A percentile compares a stretch with the other conserved stretches of the same genome.
phyloP scores from a whole-genome alignment of 2,329 filamentous ascomycete genomes.

The Colletotrichum trifolii region DNA sequence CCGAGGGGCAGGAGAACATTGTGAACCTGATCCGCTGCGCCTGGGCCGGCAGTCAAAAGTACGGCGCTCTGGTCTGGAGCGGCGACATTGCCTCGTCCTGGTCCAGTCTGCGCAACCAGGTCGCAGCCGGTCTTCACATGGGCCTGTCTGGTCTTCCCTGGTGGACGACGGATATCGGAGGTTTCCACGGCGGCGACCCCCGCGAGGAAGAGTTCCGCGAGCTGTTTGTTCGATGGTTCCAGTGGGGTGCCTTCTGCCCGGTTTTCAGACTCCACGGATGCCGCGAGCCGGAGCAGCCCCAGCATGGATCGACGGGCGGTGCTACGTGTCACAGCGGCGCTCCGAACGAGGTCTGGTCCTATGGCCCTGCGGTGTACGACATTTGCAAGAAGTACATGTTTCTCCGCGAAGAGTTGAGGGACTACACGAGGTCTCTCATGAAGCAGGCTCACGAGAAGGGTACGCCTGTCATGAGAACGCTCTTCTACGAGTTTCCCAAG shows the following conservation, averaged over 20 bases:
- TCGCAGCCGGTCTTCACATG: slow-evolving; percentile 74
- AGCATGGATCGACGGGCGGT: slow-evolving; percentile 36
- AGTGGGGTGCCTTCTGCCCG: slow-evolving; percentile 75
- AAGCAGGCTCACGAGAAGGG: slow-evolving; percentile 68
- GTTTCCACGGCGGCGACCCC: slow-evolving; percentile 74
- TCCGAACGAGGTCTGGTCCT: slow-evolving; percentile 74
- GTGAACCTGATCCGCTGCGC: slow-evolving; percentile 65
- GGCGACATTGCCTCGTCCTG: slow-evolving; percentile 75
- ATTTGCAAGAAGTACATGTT: slow-evolving; percentile 70
- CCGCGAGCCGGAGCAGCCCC: slow-evolving; percentile 63
- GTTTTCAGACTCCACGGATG: slow-evolving; percentile 76
- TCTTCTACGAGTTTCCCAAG: slow-evolving; percentile 72
- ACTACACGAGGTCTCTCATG: slow-evolving; percentile 70
- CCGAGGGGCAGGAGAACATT: slow-evolving; percentile 64
- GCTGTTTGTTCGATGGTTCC: slow-evolving; percentile 75
- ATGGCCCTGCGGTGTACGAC: slow-evolving; percentile 68
- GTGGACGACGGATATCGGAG: slow-evolving; percentile 79
- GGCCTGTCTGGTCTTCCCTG: slow-evolving; percentile 72
- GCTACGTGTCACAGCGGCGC: slow-evolving; percentile 59
- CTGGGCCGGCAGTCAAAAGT: slow-evolving; percentile 69
- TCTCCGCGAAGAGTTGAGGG: slow-evolving; percentile 67
- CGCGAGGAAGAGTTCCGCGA: slow-evolving; percentile 67
- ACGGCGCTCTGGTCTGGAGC: slow-evolving; percentile 73
- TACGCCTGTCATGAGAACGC: slow-evolving; percentile 68
- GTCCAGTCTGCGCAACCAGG: slow-evolving; percentile 67